Percentiles rank a stretch among this genome's conserved stretches.
Evolutionary conservation across 495 filamentous ascomycete genomes (phyloP).

Genomic region (Lophiostoma macrostomum): DNA sequence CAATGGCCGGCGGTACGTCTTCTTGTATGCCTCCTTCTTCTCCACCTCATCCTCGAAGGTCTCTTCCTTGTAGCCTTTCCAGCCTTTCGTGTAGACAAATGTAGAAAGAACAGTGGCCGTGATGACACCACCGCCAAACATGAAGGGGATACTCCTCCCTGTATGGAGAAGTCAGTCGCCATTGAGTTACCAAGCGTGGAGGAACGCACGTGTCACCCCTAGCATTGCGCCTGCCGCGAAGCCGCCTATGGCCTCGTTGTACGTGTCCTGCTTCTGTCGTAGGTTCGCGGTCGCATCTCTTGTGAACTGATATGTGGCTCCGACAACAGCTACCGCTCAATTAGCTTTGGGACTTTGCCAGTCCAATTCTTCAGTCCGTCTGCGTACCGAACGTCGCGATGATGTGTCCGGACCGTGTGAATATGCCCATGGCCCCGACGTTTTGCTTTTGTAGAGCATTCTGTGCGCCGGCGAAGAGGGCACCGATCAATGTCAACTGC

Average conservation of each 20-base stretch:
- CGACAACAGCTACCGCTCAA: slow-evolving; percentile 64
- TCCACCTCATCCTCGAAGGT: slow-evolving; percentile 66
- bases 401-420: slow-evolving; percentile 66
- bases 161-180: slow-evolving; percentile 2
- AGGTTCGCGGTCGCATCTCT: slow-evolving; percentile 71
- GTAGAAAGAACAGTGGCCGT: slow-evolving; percentile 62
- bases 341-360: slow-evolving; percentile 15
- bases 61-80: slow-evolving; percentile 58
- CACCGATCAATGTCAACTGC: slow-evolving; percentile 64
- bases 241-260: slow-evolving; percentile 67
- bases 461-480: slow-evolving; percentile 72
- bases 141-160: slow-evolving; percentile 75
- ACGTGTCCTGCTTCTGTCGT: slow-evolving; percentile 68
- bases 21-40: slow-evolving; percentile 71
- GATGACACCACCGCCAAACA: slow-evolving; percentile 71
- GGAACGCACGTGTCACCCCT: slow-evolving; percentile 47
- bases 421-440: slow-evolving; percentile 69
- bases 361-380: neutral
- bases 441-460: slow-evolving; percentile 80
- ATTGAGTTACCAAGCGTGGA: no score
- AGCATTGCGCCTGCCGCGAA: slow-evolving; percentile 68
- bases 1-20: slow-evolving; percentile 68
- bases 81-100: slow-evolving; percentile 76
- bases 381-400: slow-evolving; percentile 62
- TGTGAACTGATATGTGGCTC: slow-evolving; percentile 75